Percentiles rank a stretch among this genome's conserved stretches.
Conservation (phyloP, 1,284 basidiomycete species). For the Rhodotorula sp. region DNA sequence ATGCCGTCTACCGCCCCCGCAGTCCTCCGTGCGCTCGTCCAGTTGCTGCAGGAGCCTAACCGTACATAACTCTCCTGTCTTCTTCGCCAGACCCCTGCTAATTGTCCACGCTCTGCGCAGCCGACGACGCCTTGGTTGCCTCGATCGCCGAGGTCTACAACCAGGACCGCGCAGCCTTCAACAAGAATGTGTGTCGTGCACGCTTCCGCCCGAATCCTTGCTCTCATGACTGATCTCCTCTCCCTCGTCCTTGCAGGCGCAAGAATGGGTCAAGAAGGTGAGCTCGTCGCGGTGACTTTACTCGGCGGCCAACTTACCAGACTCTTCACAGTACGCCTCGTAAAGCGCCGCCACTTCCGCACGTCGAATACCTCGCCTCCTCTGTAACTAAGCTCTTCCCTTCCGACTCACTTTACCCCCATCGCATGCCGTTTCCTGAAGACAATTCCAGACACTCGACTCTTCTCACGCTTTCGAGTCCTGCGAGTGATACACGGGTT, state of each 20-base stretch:
- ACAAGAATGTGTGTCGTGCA: slow-evolving; percentile 27
- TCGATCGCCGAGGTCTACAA: slow-evolving; percentile 45
- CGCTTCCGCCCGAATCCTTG: neutral
- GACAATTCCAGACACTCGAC: slow-evolving; percentile 19
- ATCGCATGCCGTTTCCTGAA: neutral
- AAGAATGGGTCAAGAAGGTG: slow-evolving; percentile 45
- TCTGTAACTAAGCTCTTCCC: neutral
- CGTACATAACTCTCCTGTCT: slow-evolving; percentile 13
- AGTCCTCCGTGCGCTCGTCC: slow-evolving; percentile 44
- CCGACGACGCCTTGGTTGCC: slow-evolving; percentile 45
- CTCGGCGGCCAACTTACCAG: too few species aligned
- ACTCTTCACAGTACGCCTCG: too few species aligned
- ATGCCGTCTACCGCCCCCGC: neutral
- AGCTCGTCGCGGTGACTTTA: neutral
- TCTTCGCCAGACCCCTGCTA: neutral
- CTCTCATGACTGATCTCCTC: neutral
- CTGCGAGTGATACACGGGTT: neutral
- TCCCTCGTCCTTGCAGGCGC: slow-evolving; percentile 27
- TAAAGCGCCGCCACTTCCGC: neutral
- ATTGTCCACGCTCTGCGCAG: slow-evolving; percentile 1
- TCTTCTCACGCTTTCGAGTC: slow-evolving; percentile 7
- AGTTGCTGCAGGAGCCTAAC: slow-evolving; percentile 44
- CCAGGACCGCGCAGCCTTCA: slow-evolving; percentile 39
- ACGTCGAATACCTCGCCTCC: neutral
- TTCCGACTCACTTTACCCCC: neutral